Evolutionary conservation across 2,329 filamentous ascomycete species (phyloP).

Genomic region (Alternaria viburni): DNA sequence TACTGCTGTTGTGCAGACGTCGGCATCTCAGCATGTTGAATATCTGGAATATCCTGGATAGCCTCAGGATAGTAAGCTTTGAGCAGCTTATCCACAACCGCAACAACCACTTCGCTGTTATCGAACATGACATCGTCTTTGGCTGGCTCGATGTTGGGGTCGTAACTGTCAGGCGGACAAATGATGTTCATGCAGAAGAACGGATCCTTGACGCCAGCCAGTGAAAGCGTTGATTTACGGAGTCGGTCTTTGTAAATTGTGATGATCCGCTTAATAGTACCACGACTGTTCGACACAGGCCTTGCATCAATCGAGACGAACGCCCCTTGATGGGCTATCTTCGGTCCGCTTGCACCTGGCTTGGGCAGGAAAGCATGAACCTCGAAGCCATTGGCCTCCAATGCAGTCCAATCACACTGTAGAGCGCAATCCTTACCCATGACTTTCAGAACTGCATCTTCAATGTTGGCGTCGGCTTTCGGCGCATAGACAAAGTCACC

Average conservation of each 20-base stretch:
- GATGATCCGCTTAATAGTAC: constrained; percentile 66
- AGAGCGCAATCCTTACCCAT: constrained; percentile 64
- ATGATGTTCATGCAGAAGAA: constrained; percentile 70
- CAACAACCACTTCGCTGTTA: constrained; percentile 58
- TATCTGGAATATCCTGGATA: constrained; percentile 2
- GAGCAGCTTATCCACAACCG: constrained; percentile 55
- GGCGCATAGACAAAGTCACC: constrained; percentile 70
- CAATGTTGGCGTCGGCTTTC: constrained; percentile 55
- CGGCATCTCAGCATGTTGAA: constrained; percentile 3
- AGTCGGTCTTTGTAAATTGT: constrained; percentile 61
- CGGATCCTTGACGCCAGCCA: constrained; percentile 54
- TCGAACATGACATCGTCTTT: constrained; percentile 76
- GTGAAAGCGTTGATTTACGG: constrained; percentile 27
- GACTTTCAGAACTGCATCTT: constrained; percentile 67
- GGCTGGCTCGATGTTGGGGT: constrained; percentile 72
- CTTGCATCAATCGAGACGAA: constrained; percentile 74
- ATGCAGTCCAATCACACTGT: constrained; percentile 58
- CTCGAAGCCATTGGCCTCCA: constrained; percentile 50
- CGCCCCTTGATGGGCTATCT: constrained; percentile 51
- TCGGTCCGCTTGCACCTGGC: constrained; percentile 51
- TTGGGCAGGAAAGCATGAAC: constrained; percentile 67
- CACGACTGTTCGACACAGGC: constrained; percentile 63
- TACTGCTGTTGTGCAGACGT: constrained; percentile 3
- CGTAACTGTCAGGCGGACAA: constrained; percentile 69
- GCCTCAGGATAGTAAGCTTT: constrained; percentile 41